Evolutionary conservation across 1,139 yeast genomes (phyloP).

Genomic region (Eremothecium coryli): DNA sequence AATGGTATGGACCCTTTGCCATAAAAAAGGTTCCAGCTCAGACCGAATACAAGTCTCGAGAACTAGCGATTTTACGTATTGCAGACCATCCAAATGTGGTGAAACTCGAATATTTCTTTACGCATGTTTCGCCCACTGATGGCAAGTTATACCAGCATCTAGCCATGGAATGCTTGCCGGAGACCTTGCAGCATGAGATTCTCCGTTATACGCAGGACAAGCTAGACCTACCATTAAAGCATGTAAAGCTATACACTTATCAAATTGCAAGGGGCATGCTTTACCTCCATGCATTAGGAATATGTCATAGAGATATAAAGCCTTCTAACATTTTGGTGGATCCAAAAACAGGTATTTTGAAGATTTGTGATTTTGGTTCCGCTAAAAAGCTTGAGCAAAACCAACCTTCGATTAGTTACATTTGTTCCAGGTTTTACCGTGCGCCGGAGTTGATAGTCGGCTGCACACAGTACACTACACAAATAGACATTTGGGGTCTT

Average conservation of each 20-base stretch:
- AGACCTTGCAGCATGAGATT: conserved; percentile 65
- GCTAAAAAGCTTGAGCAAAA: conserved; percentile 67
- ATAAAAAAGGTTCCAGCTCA: conserved; percentile 78
- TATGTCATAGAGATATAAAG: conserved; percentile 74
- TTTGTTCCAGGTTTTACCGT: conserved; percentile 71
- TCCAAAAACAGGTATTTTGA: conserved; percentile 54
- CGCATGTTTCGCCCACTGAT: conserved; percentile 45
- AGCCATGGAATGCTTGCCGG: conserved; percentile 82
- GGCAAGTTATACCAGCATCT: conserved; percentile 63
- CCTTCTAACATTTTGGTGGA: conserved; percentile 72
- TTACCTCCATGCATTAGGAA: conserved; percentile 68
- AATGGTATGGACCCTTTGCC: conserved; percentile 73
- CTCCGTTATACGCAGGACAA: conserved; percentile 57
- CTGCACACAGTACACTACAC: conserved; percentile 63
- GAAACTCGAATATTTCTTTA: conserved; percentile 58
- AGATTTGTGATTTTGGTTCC: conserved; percentile 76
- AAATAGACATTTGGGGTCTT: conserved; percentile 77
- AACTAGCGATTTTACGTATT: conserved; percentile 61
- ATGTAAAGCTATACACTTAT: conserved; percentile 68
- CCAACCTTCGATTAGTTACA: conserved; percentile 69
- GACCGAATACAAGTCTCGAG: conserved; percentile 74
- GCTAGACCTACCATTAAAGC: conserved; percentile 59
- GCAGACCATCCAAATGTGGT: conserved; percentile 76
- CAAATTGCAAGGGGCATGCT: conserved; percentile 77
- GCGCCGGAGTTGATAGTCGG: conserved; percentile 81